Evolutionary conservation across 2,329 filamentous ascomycete genomes (phyloP), one percentile per base, ranked within the genome.

Genomic region (Colletotrichum orchidophilum): DNA sequence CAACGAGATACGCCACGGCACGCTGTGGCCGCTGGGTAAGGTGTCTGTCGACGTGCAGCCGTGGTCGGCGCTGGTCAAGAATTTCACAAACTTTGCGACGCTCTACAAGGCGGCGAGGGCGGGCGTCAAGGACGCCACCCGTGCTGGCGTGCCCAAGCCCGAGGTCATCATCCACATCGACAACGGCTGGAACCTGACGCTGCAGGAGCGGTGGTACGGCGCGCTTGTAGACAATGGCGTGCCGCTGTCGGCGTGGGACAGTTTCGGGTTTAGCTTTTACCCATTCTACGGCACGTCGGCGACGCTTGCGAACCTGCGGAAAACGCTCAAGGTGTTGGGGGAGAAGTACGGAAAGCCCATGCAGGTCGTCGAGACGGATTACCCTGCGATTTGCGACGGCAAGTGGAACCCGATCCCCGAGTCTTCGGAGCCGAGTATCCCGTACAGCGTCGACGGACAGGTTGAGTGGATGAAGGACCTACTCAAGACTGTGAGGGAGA

Each of bases 1-100:
- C 33, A 81, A 81, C 61, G 80, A 81, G 74, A 80, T 82, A 72
- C 70, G 77, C 15, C 74, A 76, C 54, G 80, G 80, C 21, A 74
- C 80, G 63, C 74, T 82, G 54, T 82, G 78, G 76, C 80, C 80
- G 2, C 65, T 76, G 0, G 80, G 79, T 31, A 64, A 76, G 33
- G 75, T 77, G 33, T 73, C 78, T 58, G 78, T 83, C 12, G 78
- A 82, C 66, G 74, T 80, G 31, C 70, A 80, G 63, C 80, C 78
- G 6, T 76, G 74, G 61, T 52, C 72, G 11, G 75, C 77, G 3
- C 76, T 77, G 3, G 74, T 81, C 5, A 71, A 76, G 21, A 80
- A 80, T 70, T 77, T 80, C 49, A 78, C 79, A 13, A 75, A 77
- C 21, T 66, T 81, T 7, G 73, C 80, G 31, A 73, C 58, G 26